Evolutionary conservation across 116 monocot genomes (phyloP), one percentile per base, ranked within the genome.

Genomic region (Trichopus zeylanicus): DNA sequence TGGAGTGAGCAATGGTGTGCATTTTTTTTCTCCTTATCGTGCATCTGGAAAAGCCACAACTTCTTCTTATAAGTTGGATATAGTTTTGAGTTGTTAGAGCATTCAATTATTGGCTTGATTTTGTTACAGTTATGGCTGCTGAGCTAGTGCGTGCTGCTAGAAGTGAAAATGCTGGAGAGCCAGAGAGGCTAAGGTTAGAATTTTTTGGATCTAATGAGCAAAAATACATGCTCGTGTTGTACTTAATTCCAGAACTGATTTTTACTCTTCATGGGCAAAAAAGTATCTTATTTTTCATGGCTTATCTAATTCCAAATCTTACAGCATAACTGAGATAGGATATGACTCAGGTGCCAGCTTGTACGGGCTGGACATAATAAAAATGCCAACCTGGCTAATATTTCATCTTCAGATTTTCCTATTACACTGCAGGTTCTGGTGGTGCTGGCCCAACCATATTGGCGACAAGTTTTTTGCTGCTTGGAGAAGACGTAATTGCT

Each of bases 361-460:
- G 3, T 13, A 42, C 0, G n/a, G 42, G 42, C 3, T 42, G 12
- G 12, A 42, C 4, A 42, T 57, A 13, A 55, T 64, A 21, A 0
- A 25, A 10, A 28, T 49, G 12, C 52, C 26, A 30, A 19, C 35
- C 19, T 65, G 67, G 70, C 81, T 81, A 66, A 81, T 62, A 27
- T 39, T 13, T 16, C 49, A 49, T 34, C 67, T 77, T 78, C 78
- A 94, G 94, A 83, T 94, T 86, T 55, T 86, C 75, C 72, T 94
- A 94, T 71, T 94, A 89, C 62, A 94, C 94, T 56, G 94, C 89
- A 77, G 94, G 94, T 49, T 69, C 89, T 67, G 94, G 94, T 71
- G 94, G 89, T 69, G 94, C 76, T 60, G 94, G 94, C n/a, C 94
- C 94, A 56, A 94, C 94, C 35, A 94, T 94, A 69, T 71, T 94